Conservation (phyloP, 768 basidiomycete species). For the Agrocybe praecox region DNA sequence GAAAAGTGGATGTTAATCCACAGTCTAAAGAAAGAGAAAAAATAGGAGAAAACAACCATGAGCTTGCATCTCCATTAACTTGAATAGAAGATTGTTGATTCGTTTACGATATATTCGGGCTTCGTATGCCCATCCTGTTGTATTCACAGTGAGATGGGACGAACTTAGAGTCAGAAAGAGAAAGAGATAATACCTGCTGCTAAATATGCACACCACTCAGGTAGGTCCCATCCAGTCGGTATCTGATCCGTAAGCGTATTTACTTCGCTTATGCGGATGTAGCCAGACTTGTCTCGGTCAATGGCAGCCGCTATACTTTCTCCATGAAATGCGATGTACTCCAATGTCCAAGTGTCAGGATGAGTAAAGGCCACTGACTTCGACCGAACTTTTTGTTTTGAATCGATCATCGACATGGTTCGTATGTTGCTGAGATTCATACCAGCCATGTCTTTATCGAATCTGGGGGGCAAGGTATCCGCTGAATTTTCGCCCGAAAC, state of each 20-base stretch:
- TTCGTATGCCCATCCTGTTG: slow-evolving; percentile 22
- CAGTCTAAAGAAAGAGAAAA: neutral
- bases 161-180: neutral
- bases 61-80: slow-evolving; percentile 16
- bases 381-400: slow-evolving; percentile 4
- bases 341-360: slow-evolving; percentile 21
- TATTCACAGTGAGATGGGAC: neutral
- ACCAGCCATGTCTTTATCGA: too few relatives aligned
- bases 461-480: too few relatives aligned
- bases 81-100: slow-evolving; percentile 12
- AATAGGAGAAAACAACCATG: slow-evolving; percentile 6
- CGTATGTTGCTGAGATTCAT: neutral
- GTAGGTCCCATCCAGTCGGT: slow-evolving; percentile 21
- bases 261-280: slow-evolving; percentile 23
- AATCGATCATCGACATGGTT: neutral
- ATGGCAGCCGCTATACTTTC: slow-evolving; percentile 15
- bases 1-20: neutral
- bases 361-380: slow-evolving; percentile 6
- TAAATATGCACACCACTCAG: slow-evolving; percentile 24
- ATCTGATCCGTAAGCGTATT: slow-evolving; percentile 19
- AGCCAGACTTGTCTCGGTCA: slow-evolving; percentile 22
- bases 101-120: slow-evolving; percentile 20
- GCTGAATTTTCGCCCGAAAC: neutral
- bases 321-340: slow-evolving; percentile 14
- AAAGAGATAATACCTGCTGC: slow-evolving; percentile 16